A percentile compares a stretch with the other conserved stretches of the same genome.
phyloP scores from a whole-genome alignment of 2,329 filamentous ascomycete genomes.

The Madurella mycetomatis region DNA sequence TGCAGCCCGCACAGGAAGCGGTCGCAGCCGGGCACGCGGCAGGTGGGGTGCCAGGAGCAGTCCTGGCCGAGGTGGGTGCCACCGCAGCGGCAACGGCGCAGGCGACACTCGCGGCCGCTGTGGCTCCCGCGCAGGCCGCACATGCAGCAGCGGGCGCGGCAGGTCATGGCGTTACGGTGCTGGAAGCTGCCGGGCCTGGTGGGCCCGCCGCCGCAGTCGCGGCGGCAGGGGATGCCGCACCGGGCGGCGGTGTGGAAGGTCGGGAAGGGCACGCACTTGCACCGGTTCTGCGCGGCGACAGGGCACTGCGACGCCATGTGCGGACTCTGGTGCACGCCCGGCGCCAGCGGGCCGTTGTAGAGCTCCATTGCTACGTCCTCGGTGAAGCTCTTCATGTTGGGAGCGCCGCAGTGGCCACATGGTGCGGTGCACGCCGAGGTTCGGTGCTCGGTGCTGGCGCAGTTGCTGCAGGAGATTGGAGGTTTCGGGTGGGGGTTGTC shows the following conservation, averaged over 20 bases:
- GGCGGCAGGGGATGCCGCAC: slow-evolving; percentile 34
- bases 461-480: slow-evolving; percentile 30
- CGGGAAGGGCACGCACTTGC: slow-evolving; percentile 38
- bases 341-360: background rate
- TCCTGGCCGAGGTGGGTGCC: slow-evolving; percentile 36
- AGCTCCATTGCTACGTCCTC: background rate
- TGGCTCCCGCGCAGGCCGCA: slow-evolving; percentile 36
- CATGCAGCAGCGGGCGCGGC: slow-evolving; percentile 38
- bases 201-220: slow-evolving; percentile 31
- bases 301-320: slow-evolving; percentile 31
- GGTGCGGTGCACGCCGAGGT: slow-evolving; percentile 24
- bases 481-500: background rate
- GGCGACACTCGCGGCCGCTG: slow-evolving; percentile 33
- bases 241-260: slow-evolving; percentile 32
- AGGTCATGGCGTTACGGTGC: slow-evolving; percentile 37
- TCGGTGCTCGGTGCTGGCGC: slow-evolving; percentile 26
- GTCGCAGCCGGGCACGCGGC: slow-evolving; percentile 29
- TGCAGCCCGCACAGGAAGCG: slow-evolving; percentile 35
- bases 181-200: slow-evolving; percentile 25
- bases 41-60: slow-evolving; percentile 38
- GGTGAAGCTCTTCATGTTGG: slow-evolving; percentile 6
- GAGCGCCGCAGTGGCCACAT: slow-evolving; percentile 35
- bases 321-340: slow-evolving; percentile 5
- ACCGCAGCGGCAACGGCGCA: slow-evolving; percentile 35
- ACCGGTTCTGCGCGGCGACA: slow-evolving; percentile 32